Conservation (phyloP, 2,329 filamentous ascomycete genomes). For the Teratosphaeriaceae sp. region DNA sequence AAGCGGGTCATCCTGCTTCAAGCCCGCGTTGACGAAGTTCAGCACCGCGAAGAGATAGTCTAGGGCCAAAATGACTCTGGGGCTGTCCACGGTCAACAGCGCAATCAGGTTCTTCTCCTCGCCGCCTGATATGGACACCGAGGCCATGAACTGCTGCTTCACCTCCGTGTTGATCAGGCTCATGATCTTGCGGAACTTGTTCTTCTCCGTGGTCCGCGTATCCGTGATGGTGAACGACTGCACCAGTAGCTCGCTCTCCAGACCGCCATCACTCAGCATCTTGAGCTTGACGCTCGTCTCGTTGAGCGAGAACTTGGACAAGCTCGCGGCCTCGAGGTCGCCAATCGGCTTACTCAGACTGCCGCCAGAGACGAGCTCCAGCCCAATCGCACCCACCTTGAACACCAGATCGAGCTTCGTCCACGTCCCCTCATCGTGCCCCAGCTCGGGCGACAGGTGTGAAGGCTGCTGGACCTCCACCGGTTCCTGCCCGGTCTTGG, state of each 20-base stretch:
- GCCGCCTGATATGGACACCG: constrained; percentile 83
- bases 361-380: constrained; percentile 75
- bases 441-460: constrained; percentile 56
- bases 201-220: constrained; percentile 78
- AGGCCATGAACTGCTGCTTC: constrained; percentile 97
- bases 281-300: constrained; percentile 86
- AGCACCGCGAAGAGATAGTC: constrained; percentile 93
- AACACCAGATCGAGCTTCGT: constrained; percentile 91
- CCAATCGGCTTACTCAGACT: constrained; percentile 71
- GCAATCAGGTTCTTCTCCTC: constrained; percentile 76
- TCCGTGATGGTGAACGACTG: constrained; percentile 93
- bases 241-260: constrained; percentile 90
- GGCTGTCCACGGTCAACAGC: constrained; percentile 90
- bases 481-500: constrained; percentile 33
- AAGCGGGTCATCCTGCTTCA: constrained; percentile 50
- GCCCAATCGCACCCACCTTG: constrained; percentile 75
- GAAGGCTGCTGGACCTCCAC: constrained; percentile 23
- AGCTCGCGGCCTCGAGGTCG: constrained; percentile 67
- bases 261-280: constrained; percentile 83
- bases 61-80: constrained; percentile 86
- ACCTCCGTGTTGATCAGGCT: constrained; percentile 90
- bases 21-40: constrained; percentile 67
- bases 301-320: constrained; percentile 92
- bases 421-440: constrained; percentile 66
- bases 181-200: constrained; percentile 98